These are phyloP conservation scores for Diplodia sapinea DNA, from an alignment of 2,329 filamentous ascomycete genomes.

Conservation along the genomic window DNA sequence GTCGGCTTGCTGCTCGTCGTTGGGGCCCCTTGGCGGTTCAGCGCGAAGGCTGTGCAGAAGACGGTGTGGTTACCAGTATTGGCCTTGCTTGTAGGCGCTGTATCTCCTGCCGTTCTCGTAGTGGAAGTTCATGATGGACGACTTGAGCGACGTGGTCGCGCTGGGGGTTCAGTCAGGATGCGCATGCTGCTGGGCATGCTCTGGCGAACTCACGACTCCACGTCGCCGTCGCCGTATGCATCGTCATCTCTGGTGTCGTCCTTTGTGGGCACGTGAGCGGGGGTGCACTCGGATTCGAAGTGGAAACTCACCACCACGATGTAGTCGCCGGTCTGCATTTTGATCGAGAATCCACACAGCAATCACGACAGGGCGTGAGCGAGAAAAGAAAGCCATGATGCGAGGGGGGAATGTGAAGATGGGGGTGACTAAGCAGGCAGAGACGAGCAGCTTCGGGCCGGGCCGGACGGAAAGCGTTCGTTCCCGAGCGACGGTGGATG, in stretches of 20 bases:
- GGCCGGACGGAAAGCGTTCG: background rate
- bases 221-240: background rate
- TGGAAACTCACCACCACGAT: background rate
- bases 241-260: constrained; percentile 9
- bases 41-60: background rate
- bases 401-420: background rate
- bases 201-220: background rate
- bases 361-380: background rate
- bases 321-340: background rate
- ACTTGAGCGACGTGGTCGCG: constrained; percentile 12
- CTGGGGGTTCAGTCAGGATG: background rate
- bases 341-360: background rate
- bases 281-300: background rate
- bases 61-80: constrained; percentile 35
- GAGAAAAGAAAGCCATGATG: background rate
- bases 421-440: background rate
- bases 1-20: constrained; percentile 48
- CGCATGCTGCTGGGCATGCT: background rate
- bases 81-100: constrained; percentile 45
- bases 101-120: constrained; percentile 39
- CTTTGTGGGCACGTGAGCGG: constrained; percentile 9
- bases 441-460: background rate
- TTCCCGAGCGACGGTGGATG: background rate
- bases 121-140: constrained; percentile 18
- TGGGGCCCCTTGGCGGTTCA: constrained; percentile 37